These are phyloP conservation scores for Emergomyces africanus DNA, from an alignment of 2,329 filamentous ascomycete species.

Conservation along the genomic window DNA sequence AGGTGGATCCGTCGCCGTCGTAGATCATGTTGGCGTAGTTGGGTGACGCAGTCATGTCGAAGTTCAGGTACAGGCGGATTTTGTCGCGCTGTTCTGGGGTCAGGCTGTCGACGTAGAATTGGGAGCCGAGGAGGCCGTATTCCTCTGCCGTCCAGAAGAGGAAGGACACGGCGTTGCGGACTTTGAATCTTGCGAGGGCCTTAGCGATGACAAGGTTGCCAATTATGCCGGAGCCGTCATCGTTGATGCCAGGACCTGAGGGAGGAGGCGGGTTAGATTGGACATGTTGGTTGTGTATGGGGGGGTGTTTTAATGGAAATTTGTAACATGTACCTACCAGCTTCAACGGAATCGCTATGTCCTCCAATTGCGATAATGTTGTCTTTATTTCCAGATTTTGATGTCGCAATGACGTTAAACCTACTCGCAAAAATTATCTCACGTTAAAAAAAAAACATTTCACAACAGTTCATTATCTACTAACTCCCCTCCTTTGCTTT, in stretches of 20 bases:
- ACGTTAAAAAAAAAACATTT: conserved; percentile 15
- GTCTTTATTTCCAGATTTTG: conserved; percentile 44
- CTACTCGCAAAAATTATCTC: conserved; percentile 14
- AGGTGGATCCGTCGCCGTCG: conserved; percentile 45
- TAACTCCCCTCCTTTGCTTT: background rate
- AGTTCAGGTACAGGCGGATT: conserved; percentile 56
- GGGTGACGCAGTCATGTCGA: conserved; percentile 57
- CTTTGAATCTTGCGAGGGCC: conserved; percentile 55
- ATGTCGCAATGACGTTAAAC: conserved; percentile 49
- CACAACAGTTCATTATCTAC: background rate
- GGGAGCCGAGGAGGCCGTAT: conserved; percentile 48
- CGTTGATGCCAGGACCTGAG: conserved; percentile 58
- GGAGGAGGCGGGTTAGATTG: background rate
- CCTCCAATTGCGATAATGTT: conserved; percentile 48
- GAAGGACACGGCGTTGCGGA: conserved; percentile 58
- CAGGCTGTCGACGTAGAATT: conserved; percentile 42
- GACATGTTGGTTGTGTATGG: background rate
- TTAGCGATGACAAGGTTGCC: conserved; percentile 47
- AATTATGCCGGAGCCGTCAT: conserved; percentile 58
- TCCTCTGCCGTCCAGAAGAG: conserved; percentile 53
- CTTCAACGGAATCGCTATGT: conserved; percentile 49
- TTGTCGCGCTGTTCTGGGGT: conserved; percentile 40
- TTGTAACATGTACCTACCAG: conserved; percentile 10
- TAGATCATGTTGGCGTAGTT: conserved; percentile 46
- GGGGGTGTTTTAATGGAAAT: background rate